Evolutionary conservation across 495 filamentous ascomycete species (phyloP), one percentile per base, ranked within the genome.

Genomic region (Cenococcum geophilum): DNA sequence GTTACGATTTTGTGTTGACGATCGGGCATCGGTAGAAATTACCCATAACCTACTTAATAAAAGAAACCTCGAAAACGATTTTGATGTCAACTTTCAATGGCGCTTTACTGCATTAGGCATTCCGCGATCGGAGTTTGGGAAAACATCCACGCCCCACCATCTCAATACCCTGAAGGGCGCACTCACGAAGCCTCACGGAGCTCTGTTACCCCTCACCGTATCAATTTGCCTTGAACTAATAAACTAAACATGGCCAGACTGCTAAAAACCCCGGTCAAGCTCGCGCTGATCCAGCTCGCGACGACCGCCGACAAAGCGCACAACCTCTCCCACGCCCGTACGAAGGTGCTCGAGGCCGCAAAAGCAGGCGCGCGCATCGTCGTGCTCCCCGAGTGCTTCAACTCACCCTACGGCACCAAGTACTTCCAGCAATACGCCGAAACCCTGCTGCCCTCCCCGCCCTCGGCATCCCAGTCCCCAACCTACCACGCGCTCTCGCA

Each of bases 361-460:
- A 69, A 75, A 6, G 22, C 55, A 36, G 92, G 91, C 61, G 92
- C 93, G 48, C 79, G 85, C 64, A 82, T 91, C 60, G 78, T 90
- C 58, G 87, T 83, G 21, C 75, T 86, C 25, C 83, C 83, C 18
- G 92, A 97, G 77, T 97, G 92, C 80, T 97, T 97, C 84, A 97
- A 97, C 80, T 91, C 87, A 12, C 92, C 92, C n/a, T 96, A 96
- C 76, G 92, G 92, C 64, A 89, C 84, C 60, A 82, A 90, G 68
- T 89, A 85, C 79, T 97, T 98, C 78, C 88, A 91, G 27, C 82
- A 85, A 59, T 97, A 97, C 71, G 91, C 93, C 64, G 93, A 98
- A 73, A 84, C 82, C 0, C 84, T 97, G 2, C 84, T 89, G 9
- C 88, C 89, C 1, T 87, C 85, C 0, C 89, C 90, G 5, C 89